Evolutionary conservation across 805 yeast genomes (phyloP).

Genomic region (Metschnikowia arizonensis): DNA sequence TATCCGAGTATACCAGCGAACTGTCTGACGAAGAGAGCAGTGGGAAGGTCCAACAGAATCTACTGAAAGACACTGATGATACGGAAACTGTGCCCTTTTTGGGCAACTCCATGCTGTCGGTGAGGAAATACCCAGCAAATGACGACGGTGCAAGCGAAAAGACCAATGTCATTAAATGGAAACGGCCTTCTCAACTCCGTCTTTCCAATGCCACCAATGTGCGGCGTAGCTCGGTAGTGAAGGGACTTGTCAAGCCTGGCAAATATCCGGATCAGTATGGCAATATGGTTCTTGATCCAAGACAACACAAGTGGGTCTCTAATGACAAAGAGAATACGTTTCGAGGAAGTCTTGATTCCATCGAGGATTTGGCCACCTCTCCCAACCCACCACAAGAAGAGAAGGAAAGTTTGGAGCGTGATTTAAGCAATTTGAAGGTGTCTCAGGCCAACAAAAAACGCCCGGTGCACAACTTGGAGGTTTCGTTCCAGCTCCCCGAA

Average conservation of each 20-base stretch:
- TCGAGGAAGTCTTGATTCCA: slow-evolving; percentile 33
- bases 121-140: slow-evolving; percentile 7
- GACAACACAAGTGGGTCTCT: slow-evolving; percentile 29
- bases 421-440: slow-evolving; percentile 10
- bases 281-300: slow-evolving; percentile 31
- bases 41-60: background rate
- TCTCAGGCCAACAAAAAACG: background rate
- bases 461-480: slow-evolving; percentile 26
- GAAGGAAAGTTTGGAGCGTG: background rate
- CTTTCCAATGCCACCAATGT: slow-evolving; percentile 15
- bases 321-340: slow-evolving; percentile 23
- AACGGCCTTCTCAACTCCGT: slow-evolving; percentile 34
- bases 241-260: slow-evolving; percentile 36
- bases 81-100: slow-evolving; percentile 6
- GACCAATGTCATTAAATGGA: slow-evolving; percentile 30
- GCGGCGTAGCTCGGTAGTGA: slow-evolving; percentile 9
- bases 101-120: slow-evolving; percentile 15
- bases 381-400: background rate
- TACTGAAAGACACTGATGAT: background rate
- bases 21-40: background rate
- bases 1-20: slow-evolving; percentile 9
- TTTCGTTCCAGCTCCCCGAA: slow-evolving; percentile 39
- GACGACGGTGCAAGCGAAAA: background rate
- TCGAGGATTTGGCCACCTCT: slow-evolving; percentile 29
- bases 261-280: slow-evolving; percentile 34